Conservation (phyloP, 2,329 filamentous ascomycete species). For the Nannizziopsis arthrosporioides region DNA sequence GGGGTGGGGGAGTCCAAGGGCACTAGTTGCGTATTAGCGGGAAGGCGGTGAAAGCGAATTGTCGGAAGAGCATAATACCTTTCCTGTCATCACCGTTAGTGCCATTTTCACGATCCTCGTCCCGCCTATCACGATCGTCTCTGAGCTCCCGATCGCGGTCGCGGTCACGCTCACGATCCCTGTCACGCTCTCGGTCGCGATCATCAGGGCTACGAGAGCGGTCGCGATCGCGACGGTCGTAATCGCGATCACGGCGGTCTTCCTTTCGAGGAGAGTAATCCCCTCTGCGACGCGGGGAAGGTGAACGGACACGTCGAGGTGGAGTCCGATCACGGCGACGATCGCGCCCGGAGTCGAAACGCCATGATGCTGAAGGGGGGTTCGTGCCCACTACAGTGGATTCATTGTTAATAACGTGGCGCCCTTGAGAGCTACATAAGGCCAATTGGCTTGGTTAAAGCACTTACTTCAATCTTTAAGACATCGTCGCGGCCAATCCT, state of each 20-base stretch:
- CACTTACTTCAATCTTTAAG: conserved; percentile 85
- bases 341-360: conserved; percentile 73
- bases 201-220: conserved; percentile 16
- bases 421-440: background rate
- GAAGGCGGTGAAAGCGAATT: background rate
- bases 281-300: conserved; percentile 47
- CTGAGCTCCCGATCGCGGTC: conserved; percentile 49
- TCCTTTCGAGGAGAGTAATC: conserved; percentile 85
- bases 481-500: conserved; percentile 90
- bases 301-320: conserved; percentile 54
- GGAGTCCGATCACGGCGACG: conserved; percentile 55
- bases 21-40: conserved; percentile 24
- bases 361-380: conserved; percentile 94
- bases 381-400: conserved; percentile 77
- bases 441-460: background rate
- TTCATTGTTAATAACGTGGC: background rate
- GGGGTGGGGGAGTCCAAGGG: conserved; percentile 66
- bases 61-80: conserved; percentile 42
- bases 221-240: conserved; percentile 52
- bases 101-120: conserved; percentile 59
- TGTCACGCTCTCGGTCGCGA: conserved; percentile 38
- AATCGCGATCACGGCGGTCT: conserved; percentile 61
- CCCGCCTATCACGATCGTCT: conserved; percentile 47
- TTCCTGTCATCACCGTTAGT: conserved; percentile 84
- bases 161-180: conserved; percentile 44